Evolutionary conservation across 2,329 filamentous ascomycete genomes (phyloP).

Genomic region (Pestalotiopsis sp.): DNA sequence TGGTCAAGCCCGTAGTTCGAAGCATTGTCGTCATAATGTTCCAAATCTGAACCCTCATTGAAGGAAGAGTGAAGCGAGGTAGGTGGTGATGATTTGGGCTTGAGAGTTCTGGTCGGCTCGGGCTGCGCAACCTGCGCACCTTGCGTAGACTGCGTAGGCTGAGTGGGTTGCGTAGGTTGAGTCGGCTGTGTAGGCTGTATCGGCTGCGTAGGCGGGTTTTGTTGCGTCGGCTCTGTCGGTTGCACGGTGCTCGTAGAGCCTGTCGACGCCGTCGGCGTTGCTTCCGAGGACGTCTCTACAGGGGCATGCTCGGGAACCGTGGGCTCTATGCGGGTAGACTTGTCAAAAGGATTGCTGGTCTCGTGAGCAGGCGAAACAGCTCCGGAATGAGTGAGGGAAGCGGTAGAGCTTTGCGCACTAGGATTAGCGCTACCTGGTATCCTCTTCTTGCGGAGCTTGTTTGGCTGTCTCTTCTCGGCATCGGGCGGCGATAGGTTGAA

Average conservation of each 20-base stretch:
- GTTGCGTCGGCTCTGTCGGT: background rate
- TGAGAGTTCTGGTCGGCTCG: conserved; percentile 50
- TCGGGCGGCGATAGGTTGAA: conserved; percentile 69
- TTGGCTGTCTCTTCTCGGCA: conserved; percentile 71
- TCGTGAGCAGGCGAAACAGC: conserved; percentile 48
- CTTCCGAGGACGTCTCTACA: conserved; percentile 38
- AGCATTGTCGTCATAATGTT: conserved; percentile 63
- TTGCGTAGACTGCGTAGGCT: too few species aligned
- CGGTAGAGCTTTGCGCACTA: conserved; percentile 87
- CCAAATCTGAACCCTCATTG: conserved; percentile 80
- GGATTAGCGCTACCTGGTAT: conserved; percentile 74
- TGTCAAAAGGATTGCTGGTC: conserved; percentile 46
- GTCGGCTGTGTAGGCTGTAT: too few species aligned
- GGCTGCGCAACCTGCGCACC: conserved; percentile 24
- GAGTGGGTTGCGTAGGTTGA: too few species aligned
- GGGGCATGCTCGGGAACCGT: conserved; percentile 23
- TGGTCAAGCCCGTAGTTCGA: conserved; percentile 38
- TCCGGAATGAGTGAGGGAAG: conserved; percentile 62
- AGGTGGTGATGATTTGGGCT: conserved; percentile 70
- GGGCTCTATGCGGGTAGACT: conserved; percentile 18
- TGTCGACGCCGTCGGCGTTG: conserved; percentile 48
- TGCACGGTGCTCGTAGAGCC: conserved; percentile 38
- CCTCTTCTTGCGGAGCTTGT: conserved; percentile 88
- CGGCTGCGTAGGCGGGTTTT: too few species aligned
- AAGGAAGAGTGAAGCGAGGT: conserved; percentile 75